A percentile compares a stretch with the other conserved stretches of the same genome.
phyloP scores from a whole-genome alignment of 768 basidiomycete genomes.

The Hirschioporus abietinus region DNA sequence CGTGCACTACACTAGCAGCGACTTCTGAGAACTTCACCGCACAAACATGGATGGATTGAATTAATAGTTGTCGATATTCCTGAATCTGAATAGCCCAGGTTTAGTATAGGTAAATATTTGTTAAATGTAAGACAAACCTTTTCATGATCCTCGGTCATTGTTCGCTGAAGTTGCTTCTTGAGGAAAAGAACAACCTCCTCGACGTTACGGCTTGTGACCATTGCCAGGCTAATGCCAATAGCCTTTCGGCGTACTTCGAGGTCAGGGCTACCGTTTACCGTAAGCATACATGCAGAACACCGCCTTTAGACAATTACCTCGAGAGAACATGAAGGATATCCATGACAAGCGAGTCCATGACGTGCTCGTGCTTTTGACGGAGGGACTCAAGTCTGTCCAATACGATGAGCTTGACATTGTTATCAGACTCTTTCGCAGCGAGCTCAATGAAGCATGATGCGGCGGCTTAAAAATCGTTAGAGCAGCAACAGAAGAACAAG shows the following conservation, averaged over 20 bases:
- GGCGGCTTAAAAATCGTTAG: slow-evolving; percentile 51
- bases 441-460: slow-evolving; percentile 85
- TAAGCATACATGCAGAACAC: slow-evolving; percentile 1
- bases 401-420: slow-evolving; percentile 98
- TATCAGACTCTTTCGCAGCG: slow-evolving; percentile 93
- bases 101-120: neutral
- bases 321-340: slow-evolving; percentile 89
- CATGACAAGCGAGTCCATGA: slow-evolving; percentile 90
- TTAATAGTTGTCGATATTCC: slow-evolving; percentile 93
- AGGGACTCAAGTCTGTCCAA: slow-evolving; percentile 84
- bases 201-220: slow-evolving; percentile 92
- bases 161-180: slow-evolving; percentile 95
- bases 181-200: slow-evolving; percentile 95
- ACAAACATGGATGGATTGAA: slow-evolving; percentile 94
- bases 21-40: slow-evolving; percentile 97
- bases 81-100: slow-evolving; percentile 51
- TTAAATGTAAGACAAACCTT: slow-evolving; percentile 48
- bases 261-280: slow-evolving; percentile 56
- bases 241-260: slow-evolving; percentile 97
- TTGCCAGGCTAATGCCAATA: slow-evolving; percentile 80
- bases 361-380: slow-evolving; percentile 78
- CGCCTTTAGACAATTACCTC: slow-evolving; percentile 37
- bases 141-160: slow-evolving; percentile 87
- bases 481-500: neutral
- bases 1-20: slow-evolving; percentile 91